These are phyloP conservation scores for Mesembryanthemum crystallinum DNA, from an alignment of 148 eudicot species.

Conservation along the genomic window DNA sequence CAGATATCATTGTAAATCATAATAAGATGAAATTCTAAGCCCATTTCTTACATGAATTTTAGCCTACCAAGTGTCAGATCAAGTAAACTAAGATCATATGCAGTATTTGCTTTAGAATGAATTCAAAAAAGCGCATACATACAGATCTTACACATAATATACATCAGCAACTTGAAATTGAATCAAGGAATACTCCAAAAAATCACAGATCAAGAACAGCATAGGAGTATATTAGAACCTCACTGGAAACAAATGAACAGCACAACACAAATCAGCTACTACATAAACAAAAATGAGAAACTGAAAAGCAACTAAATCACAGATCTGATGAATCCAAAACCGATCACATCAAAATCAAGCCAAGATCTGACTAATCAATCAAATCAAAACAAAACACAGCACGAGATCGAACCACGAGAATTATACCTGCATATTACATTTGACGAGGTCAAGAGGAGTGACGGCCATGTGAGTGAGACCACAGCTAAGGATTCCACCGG, in stretches of 20 bases:
- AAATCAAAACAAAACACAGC: background rate
- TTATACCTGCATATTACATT: conserved; percentile 78
- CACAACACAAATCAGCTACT: background rate
- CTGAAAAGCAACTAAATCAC: background rate
- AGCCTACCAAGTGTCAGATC: background rate
- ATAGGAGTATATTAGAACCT: background rate
- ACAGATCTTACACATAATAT: background rate
- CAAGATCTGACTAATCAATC: background rate
- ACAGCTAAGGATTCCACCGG: conserved; percentile 57
- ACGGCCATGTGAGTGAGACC: conserved; percentile 75
- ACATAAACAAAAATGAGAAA: background rate
- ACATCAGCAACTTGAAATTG: background rate
- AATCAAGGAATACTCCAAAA: background rate
- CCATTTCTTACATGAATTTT: background rate
- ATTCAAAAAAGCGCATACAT: background rate
- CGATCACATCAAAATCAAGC: background rate
- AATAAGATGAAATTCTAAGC: background rate
- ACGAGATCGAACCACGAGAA: background rate
- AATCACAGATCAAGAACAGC: background rate
- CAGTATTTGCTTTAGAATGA: background rate
- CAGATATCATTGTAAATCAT: background rate
- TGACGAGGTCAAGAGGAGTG: conserved; percentile 78
- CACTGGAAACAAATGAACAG: background rate
- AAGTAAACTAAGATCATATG: background rate
- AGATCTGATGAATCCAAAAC: conserved; percentile 7